Conservation (phyloP, 176 grass and related monocot genomes). For the Avena insularis region DNA sequence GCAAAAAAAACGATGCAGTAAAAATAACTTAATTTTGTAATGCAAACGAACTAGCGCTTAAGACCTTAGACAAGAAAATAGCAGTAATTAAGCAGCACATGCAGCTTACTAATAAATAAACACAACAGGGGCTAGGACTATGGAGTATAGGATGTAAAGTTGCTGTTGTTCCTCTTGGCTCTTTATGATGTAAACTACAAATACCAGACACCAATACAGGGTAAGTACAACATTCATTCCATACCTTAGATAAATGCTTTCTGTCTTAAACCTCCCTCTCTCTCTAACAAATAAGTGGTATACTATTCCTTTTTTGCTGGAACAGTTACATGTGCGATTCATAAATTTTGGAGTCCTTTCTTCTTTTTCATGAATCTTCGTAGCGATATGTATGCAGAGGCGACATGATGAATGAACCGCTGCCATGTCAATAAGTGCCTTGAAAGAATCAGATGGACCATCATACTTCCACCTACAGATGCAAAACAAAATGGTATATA, state of each 20-base stretch:
- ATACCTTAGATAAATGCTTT: conserved; percentile 92
- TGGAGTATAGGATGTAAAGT: neutral
- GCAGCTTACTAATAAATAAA: neutral
- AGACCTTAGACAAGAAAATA: neutral
- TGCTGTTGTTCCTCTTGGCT: neutral
- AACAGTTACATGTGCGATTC: conserved; percentile 84
- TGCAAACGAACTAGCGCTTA: conserved; percentile 4
- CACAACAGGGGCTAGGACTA: conserved; percentile 10
- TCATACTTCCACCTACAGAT: conserved; percentile 90
- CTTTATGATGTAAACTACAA: conserved; percentile 10
- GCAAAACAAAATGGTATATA: conserved; percentile 22
- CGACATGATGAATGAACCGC: conserved; percentile 96
- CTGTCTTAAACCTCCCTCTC: conserved; percentile 75
- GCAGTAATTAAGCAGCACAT: neutral
- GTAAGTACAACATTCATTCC: conserved; percentile 16
- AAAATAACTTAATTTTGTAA: conserved; percentile 20
- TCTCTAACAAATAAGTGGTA: conserved; percentile 97
- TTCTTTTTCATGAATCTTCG: conserved; percentile 83
- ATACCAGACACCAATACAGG: conserved; percentile 27
- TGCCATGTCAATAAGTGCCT: conserved; percentile 96
- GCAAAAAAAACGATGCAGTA: neutral
- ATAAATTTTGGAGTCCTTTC: conserved; percentile 68
- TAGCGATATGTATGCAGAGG: conserved; percentile 93
- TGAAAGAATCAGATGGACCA: conserved; percentile 96
- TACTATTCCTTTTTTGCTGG: conserved; percentile 62